Conservation (phyloP, 441 rosid species). For the Eutrema salsugineum region DNA sequence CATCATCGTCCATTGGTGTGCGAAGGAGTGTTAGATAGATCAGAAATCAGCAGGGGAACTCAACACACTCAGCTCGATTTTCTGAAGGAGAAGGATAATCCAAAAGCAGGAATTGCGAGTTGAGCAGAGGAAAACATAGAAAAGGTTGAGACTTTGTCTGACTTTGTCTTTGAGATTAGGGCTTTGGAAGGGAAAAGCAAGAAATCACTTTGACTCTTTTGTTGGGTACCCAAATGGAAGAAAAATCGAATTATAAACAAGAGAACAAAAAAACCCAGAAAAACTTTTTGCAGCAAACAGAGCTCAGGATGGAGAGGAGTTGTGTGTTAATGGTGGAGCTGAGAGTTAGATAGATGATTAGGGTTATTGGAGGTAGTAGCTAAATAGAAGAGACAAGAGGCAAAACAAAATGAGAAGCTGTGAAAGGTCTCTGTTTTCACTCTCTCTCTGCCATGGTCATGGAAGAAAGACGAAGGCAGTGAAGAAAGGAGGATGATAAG, state of each 20-base stretch:
- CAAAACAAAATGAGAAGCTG: not conserved
- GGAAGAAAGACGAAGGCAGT: not conserved
- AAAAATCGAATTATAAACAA: not conserved
- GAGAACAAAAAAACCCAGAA: not conserved
- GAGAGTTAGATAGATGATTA: not conserved
- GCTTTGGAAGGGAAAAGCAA: not conserved
- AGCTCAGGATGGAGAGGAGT: not conserved
- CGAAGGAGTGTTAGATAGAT: not conserved
- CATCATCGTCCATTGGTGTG: constrained; percentile 37
- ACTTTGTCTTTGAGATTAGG: not conserved
- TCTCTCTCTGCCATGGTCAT: not conserved
- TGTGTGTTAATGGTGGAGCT: not conserved
- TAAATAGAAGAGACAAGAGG: not conserved
- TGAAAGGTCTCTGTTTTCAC: not conserved
- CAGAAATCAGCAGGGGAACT: not conserved
- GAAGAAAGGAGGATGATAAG: constrained; percentile 1
- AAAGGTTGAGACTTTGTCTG: not conserved
- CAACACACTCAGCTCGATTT: not conserved
- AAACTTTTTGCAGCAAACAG: not conserved
- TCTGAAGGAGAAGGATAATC: not conserved
- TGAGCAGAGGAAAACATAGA: not conserved
- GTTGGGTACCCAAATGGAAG: not conserved
- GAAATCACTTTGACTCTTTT: not conserved
- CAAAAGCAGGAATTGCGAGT: not conserved
- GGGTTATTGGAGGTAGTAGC: not conserved